Conservation (phyloP, 2,329 filamentous ascomycete species). For the Ophiosphaerella korrae region DNA sequence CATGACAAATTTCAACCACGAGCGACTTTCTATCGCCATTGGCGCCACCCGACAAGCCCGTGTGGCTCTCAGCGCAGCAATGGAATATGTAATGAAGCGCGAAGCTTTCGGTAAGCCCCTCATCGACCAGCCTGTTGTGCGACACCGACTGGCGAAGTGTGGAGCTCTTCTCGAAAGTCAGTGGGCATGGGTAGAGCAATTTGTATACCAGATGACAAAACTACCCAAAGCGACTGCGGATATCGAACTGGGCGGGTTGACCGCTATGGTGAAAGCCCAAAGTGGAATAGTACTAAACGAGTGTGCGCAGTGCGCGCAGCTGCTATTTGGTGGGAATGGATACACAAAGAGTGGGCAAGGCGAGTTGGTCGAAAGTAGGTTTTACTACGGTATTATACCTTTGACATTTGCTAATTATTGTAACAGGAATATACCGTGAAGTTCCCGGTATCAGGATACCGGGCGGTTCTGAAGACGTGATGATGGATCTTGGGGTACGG, state of each 20-base stretch:
- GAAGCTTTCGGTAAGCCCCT: constrained; percentile 72
- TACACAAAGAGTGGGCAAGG: constrained; percentile 73
- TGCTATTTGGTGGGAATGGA: constrained; percentile 76
- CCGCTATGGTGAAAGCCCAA: constrained; percentile 74
- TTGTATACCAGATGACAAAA: constrained; percentile 70
- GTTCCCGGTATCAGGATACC: constrained; percentile 66
- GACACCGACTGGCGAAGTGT: constrained; percentile 73
- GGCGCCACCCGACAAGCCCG: constrained; percentile 66
- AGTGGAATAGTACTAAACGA: constrained; percentile 73
- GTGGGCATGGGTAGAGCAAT: constrained; percentile 74
- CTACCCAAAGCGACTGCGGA: constrained; percentile 65
- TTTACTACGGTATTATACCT: background rate
- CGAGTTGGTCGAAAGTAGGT: constrained; percentile 71
- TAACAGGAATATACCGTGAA: constrained; percentile 64
- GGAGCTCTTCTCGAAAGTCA: constrained; percentile 71
- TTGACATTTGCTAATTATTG: constrained; percentile 10
- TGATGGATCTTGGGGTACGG: constrained; percentile 71
- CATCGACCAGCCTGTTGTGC: constrained; percentile 75
- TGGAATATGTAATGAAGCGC: constrained; percentile 67
- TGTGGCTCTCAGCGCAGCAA: constrained; percentile 64
- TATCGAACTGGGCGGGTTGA: constrained; percentile 70
- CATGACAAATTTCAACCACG: constrained; percentile 83
- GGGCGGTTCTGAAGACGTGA: constrained; percentile 74
- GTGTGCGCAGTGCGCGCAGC: constrained; percentile 69
- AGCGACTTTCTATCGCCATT: constrained; percentile 70